Evolutionary conservation across 116 monocot species (phyloP), one percentile per base, ranked within the genome.

Genomic region (Zostera marina): DNA sequence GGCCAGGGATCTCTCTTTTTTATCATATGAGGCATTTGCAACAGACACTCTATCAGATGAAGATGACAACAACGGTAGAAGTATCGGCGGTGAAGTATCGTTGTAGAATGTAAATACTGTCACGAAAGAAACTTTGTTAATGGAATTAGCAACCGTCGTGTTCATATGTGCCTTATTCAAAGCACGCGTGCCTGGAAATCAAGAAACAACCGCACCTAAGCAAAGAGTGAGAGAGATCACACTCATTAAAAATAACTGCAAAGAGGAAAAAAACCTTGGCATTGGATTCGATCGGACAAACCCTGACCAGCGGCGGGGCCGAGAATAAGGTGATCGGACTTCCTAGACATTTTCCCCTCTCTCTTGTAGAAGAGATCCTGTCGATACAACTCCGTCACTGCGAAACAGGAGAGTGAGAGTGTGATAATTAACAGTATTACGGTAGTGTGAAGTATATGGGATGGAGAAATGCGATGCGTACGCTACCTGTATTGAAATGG

Each of bases 221-320:
- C 21, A 53, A 53, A 15, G 10, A n/a, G n/a, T n/a, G n/a, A n/a
- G n/a, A n/a, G n/a, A 13, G 47, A 47, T 47, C 8, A 12, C 47
- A 11, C 32, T 2, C 32, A 32, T 3, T 32, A 32, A 32, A 0
- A 32, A 26, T 12, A 47, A 47, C 13, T 47, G 47, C 47, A 16
- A 4, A 47, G 47, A 47, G 22, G 10, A n/a, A 32, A 32, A 32
- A 32, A 3, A 61, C 90, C 90, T 67, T 76, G 47, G 59, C 91
- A 91, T 17, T 91, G 85, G 56, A 91, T 76, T 22, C 91, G 85
- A 55, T 85, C 61, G 52, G 82, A 79, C 61, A 79, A 21, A 13
- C 91, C 91, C 62, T 75, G 70, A 14, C 91, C 91, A 20, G 85
- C 79, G 61, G 85, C 74, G 11, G 77, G 74, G 41, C 82, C 91